Percentiles rank a stretch among this genome's conserved stretches.
phyloP scores from a whole-genome alignment of 208 protist genomes.

The Herpetomonas samuelpessoai region DNA sequence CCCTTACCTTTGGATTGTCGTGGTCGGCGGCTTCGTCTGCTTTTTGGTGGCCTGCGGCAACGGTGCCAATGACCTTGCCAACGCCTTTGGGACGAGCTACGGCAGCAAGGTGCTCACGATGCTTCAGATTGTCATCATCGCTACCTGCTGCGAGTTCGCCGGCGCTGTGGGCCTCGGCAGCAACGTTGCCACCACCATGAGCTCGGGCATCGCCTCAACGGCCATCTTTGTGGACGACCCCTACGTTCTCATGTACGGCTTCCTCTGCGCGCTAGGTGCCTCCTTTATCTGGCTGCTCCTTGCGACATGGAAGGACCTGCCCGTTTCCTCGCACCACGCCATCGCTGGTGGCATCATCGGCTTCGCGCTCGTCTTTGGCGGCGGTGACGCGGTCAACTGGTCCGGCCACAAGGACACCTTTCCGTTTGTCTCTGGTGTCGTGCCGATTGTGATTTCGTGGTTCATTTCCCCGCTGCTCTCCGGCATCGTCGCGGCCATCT shows the following conservation, averaged over 20 bases:
- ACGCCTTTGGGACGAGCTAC: slow-evolving; percentile 87
- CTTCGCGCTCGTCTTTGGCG: slow-evolving; percentile 68
- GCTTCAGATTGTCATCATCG: slow-evolving; percentile 68
- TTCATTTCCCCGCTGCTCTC: slow-evolving; percentile 55
- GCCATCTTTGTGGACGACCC: slow-evolving; percentile 41
- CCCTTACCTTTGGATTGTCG: slow-evolving; percentile 72
- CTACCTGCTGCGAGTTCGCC: slow-evolving; percentile 63
- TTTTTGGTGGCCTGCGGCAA: slow-evolving; percentile 75
- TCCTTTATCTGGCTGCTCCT: slow-evolving; percentile 52
- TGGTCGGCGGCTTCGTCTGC: slow-evolving; percentile 56
- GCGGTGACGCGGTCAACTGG: slow-evolving; percentile 42
- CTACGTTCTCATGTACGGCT: slow-evolving; percentile 77
- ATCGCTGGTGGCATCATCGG: slow-evolving; percentile 67
- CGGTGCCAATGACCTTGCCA: slow-evolving; percentile 88
- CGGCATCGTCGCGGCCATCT: slow-evolving; percentile 26
- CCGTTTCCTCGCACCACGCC: slow-evolving; percentile 63
- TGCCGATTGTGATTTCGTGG: slow-evolving; percentile 61
- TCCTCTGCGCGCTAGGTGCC: slow-evolving; percentile 46
- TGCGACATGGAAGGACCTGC: slow-evolving; percentile 40
- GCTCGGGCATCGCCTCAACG: slow-evolving; percentile 53
- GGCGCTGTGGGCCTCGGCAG: slow-evolving; percentile 60
- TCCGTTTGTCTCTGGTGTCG: slow-evolving; percentile 50
- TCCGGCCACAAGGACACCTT: slow-evolving; percentile 34
- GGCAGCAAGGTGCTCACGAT: slow-evolving; percentile 66
- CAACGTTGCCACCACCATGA: slow-evolving; percentile 59